Base-by-base conservation (phyloP, 139 green algal genomes). In the Closterium sp. region DNA sequence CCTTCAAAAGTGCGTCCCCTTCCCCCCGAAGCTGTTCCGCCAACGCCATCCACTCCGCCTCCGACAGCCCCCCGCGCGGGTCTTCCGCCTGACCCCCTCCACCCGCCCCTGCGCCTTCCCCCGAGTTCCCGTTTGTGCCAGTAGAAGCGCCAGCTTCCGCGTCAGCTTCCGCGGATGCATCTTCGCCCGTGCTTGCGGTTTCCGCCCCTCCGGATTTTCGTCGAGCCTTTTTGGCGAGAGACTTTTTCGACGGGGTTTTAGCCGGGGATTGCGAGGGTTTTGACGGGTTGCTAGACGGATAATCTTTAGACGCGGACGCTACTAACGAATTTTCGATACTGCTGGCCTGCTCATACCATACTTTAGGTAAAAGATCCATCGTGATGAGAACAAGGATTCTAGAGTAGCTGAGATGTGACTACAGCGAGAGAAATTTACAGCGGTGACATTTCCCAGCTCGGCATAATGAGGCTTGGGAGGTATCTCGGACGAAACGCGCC, bases 1-100 rank as follows among this genome's bases (percentile, higher is more conserved):
- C 27, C 27, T 93, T n/a, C 89, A 94, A 34, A 34, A 94, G 50
- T 50, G 31, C 34, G 34, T 90, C 31, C 29, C 38, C 92, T 9
- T 93, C 92, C 92, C 31, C 70, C 34, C 84, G 42, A 4, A 92
- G 93, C 38, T 11, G 13, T 29, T 93, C 88, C n/a, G 93, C 91
- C 17, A 93, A 2, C 38, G 19, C n/a, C 70, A 86, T 24, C 87
- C 27, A 89, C 31, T 91, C 38, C 62, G 62, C 62, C 62, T 79
- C 62, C 17, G 62, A 79, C 62, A 79, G 29, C 19, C 29, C 88
- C 24, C 32, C 31, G 10, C 89, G 70, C 89, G 89, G 28, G 31
- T 92, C 45, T 19, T 79, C 88, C 28, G 28, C 45, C 28, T 30
- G 30, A 2, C 2, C 38, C 13, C 62, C 62, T 79, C 19, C 62